Evolutionary conservation across 2,329 filamentous ascomycete species (phyloP), one percentile per base, ranked within the genome.

Genomic region (Fusarium haematococcum): DNA sequence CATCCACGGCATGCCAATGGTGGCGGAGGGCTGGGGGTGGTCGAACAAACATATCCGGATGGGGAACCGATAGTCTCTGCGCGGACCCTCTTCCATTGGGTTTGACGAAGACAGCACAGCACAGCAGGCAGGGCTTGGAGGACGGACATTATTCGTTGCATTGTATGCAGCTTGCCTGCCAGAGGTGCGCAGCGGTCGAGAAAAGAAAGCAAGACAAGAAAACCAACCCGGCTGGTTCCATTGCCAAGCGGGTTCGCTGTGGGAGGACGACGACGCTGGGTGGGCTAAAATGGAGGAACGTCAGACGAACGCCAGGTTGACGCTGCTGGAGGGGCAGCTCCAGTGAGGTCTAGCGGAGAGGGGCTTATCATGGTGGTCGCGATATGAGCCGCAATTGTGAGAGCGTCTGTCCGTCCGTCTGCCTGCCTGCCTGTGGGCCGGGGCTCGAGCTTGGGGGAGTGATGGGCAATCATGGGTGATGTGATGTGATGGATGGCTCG

Each of bases 261-360:
- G 41, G 25, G 54, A 50, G 56, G 56, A 23, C 10, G 9, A 52
- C 23, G 14, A 27, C 14, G 16, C 27, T 30, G 25, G 57, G 66
- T 57, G 64, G 37, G 13, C 58, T 65, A 32, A 30, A 43, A 48
- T 45, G 57, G 39, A 50, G 25, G 35, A 61, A 69, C 68, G 71
- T 75, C 71, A 74, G 71, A 75, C 54, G 45, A 62, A 75, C 71
- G 61, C 68, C 69, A 75, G 48, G 59, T 74, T 74, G 71, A 69
- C 72, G 48, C 62, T 50, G 48, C 35, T 37, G 41, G 35, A 8
- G 52, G 52, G 54, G 52, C 30, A 54, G 50, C 27, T 54, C 18
- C 50, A 54, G 50, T n/a, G 50, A 54, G 50, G 50, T 54, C 18
- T 54, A 54, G 50, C 50, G 50, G 50, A 54, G 50, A 54, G 50